Percentiles rank a stretch among this genome's conserved stretches.
Evolutionary conservation across 2,329 filamentous ascomycete genomes (phyloP).

Genomic region (Seiridium unicorne): DNA sequence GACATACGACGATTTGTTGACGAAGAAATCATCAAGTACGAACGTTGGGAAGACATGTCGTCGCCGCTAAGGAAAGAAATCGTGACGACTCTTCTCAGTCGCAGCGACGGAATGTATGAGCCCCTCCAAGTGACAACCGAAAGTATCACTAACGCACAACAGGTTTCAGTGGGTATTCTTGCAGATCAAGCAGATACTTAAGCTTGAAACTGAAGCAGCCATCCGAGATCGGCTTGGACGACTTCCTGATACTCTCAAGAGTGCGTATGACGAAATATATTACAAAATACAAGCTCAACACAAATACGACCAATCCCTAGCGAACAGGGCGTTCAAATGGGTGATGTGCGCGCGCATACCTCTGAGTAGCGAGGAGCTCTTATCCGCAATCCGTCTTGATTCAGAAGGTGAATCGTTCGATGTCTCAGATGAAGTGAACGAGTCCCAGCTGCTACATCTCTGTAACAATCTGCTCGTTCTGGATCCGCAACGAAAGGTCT

Average conservation of each 20-base stretch:
- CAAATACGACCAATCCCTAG: not conserved
- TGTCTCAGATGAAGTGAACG: not conserved
- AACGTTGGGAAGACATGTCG: not conserved
- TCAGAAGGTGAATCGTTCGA: not conserved
- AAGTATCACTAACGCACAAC: not conserved
- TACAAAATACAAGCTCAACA: not conserved
- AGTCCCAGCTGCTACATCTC: not conserved
- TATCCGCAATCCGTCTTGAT: not conserved
- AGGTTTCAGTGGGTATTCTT: not conserved
- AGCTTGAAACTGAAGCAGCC: not conserved
- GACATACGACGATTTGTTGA: not conserved
- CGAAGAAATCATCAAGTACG: not conserved
- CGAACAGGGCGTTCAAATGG: not conserved
- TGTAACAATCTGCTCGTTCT: not conserved
- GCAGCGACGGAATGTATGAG: not conserved
- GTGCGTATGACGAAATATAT: not conserved
- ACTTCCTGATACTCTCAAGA: not conserved
- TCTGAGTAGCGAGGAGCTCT: not conserved
- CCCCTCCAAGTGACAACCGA: not conserved
- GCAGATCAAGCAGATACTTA: not conserved
- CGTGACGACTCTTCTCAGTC: not conserved
- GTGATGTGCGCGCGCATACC: not conserved
- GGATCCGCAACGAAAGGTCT: not conserved
- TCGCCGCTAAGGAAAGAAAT: not conserved
- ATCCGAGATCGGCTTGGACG: not conserved